A percentile compares a stretch with the other conserved stretches of the same genome.
phyloP scores from a whole-genome alignment of 2,329 filamentous ascomycete species.

The Drechslerella stenobrocha region DNA sequence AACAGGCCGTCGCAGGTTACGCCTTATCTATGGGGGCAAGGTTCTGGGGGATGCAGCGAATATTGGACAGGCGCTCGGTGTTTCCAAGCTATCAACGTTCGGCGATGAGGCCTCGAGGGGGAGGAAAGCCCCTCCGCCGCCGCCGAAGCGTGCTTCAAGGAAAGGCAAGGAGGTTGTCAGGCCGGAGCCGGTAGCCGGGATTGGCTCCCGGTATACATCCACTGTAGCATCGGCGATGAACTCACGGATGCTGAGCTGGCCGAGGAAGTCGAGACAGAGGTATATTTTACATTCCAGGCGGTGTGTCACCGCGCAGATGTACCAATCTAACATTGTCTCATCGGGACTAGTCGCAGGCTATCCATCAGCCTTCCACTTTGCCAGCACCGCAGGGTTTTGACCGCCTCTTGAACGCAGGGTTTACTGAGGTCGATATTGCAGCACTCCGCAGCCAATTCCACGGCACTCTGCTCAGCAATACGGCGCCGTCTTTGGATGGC shows the following conservation, averaged over 20 bases:
- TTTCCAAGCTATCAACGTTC: conserved; percentile 63
- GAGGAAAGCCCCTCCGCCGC: conserved; percentile 39
- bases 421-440: conserved; percentile 79
- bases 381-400: conserved; percentile 80
- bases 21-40: conserved; percentile 86
- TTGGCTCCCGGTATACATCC: conserved; percentile 70
- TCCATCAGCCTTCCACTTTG: conserved; percentile 57
- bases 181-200: conserved; percentile 29
- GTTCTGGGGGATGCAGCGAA: conserved; percentile 75
- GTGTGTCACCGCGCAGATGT: conserved; percentile 49
- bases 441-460: conserved; percentile 85
- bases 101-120: conserved; percentile 50
- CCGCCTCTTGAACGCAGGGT: conserved; percentile 76
- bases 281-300: conserved; percentile 47
- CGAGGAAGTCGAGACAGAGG: conserved; percentile 62
- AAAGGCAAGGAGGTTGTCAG: conserved; percentile 53
- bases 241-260: conserved; percentile 67
- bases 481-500: conserved; percentile 76
- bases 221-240: conserved; percentile 78
- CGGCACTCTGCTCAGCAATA: conserved; percentile 65
- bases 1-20: conserved; percentile 70
- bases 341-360: conserved; percentile 49
- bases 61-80: conserved; percentile 69
- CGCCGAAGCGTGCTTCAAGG: conserved; percentile 35
- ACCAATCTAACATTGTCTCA: background rate